Base-by-base conservation (phyloP, 805 yeast species). In the Candida tallmaniae region DNA sequence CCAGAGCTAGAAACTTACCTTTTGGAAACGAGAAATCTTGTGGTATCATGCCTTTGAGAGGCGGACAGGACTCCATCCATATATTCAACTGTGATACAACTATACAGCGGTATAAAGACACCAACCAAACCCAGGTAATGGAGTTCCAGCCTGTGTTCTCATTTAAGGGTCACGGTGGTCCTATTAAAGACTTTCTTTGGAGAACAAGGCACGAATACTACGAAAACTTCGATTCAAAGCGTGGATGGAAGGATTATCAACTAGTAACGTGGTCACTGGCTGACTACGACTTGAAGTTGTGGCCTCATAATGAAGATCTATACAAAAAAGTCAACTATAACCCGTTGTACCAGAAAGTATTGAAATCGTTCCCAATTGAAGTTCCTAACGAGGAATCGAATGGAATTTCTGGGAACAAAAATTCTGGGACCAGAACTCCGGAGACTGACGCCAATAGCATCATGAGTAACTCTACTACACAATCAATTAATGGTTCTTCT, bases 151-250 rank as follows among this genome's bases (percentile, higher is more conserved):
- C 88, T 0, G 65, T 72, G 1, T 71, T 77, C 44, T 65, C 71
- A 1, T 87, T 87, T 56, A 72, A 74, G 44, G 96, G 96, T 0
- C 97, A 93, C 51, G 68, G 75, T 1, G 95, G 83, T 31, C 83
- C 93, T 1, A 81, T 93, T 12, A 81, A 80, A 25, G 97, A 93
- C 51, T 88, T 90, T 50, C 62, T 88, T 1, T 90, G 96, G 96
- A 68, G 97, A 44, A 64, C 76, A 6, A 52, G 57, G 32, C 68
- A 62, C 31, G 66, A 55, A 23, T 35, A 34, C 4, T 65, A 64
- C 31, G 54, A 48, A 25, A 68, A 87, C 23, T 74, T 78, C 37
- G 54, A 70, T 1, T 54, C 65, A 3, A 64, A 65, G 28, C 48
- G 73, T 10, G 80, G 79, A 45, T 87, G 85, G 60, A 67, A 90